Evolutionary conservation across 2,329 filamentous ascomycete species (phyloP).

Genomic region (Madurella mycetomatis): DNA sequence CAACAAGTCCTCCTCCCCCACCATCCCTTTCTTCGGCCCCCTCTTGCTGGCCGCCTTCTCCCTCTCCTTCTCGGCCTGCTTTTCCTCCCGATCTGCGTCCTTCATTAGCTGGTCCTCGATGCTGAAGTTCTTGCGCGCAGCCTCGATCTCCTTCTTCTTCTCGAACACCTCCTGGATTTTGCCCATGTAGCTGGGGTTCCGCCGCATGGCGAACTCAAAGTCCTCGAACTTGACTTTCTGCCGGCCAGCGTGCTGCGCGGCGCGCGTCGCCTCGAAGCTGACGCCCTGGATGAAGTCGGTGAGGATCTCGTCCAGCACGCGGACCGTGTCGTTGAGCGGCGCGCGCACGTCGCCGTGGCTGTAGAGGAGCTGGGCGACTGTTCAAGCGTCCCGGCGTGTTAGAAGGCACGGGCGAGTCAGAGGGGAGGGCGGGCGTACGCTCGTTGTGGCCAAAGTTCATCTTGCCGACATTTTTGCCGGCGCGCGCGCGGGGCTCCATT

Average conservation of each 20-base stretch:
- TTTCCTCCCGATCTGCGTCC: constrained; percentile 37
- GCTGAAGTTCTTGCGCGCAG: constrained; percentile 71
- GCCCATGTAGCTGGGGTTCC: constrained; percentile 80
- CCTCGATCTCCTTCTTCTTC: constrained; percentile 82
- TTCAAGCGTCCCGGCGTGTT: no score
- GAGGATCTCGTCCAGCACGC: constrained; percentile 88
- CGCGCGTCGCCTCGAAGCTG: constrained; percentile 81
- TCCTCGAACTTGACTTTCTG: constrained; percentile 98
- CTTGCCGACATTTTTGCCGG: constrained; percentile 75
- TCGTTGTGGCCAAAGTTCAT: constrained; percentile 74
- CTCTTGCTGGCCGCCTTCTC: constrained; percentile 2
- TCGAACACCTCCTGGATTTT: constrained; percentile 85
- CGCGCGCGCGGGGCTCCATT: constrained; percentile 73
- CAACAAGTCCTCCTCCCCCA: constrained; percentile 43
- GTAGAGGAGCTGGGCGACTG: constrained; percentile 71
- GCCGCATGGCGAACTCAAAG: constrained; percentile 88
- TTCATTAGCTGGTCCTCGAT: constrained; percentile 60
- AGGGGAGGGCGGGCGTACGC: constrained; percentile 43
- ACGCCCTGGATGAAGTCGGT: constrained; percentile 96
- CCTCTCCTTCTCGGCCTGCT: constrained; percentile 34
- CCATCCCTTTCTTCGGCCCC: constrained; percentile 5
- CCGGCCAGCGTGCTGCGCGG: constrained; percentile 78
- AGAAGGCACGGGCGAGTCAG: background rate
- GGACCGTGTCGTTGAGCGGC: constrained; percentile 77
- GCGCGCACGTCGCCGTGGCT: constrained; percentile 74